These are phyloP conservation scores for Naganishia friedmannii DNA, from an alignment of 768 basidiomycete species.

Conservation along the genomic window DNA sequence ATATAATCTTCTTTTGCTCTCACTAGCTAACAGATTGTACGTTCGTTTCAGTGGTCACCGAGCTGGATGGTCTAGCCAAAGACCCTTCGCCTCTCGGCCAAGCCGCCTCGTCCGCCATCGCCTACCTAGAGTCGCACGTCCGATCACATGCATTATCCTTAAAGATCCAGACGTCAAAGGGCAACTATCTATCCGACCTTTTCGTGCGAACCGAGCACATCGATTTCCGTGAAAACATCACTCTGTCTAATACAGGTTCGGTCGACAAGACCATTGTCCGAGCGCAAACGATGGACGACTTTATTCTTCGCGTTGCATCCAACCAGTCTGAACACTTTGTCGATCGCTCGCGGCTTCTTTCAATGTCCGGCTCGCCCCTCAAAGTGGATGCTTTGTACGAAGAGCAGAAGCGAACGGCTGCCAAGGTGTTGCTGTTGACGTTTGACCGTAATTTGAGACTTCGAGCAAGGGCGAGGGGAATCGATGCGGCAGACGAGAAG, in stretches of 20 bases:
- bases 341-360: constrained; percentile 73
- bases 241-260: neutral
- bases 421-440: constrained; percentile 83
- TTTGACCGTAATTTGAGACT: constrained; percentile 90
- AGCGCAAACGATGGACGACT: constrained; percentile 87
- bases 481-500: constrained; percentile 79
- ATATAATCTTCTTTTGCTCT: neutral
- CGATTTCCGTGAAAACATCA: constrained; percentile 57
- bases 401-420: constrained; percentile 53
- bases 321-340: constrained; percentile 94
- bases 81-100: constrained; percentile 66
- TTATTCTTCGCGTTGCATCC: constrained; percentile 84
- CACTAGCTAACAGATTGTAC: neutral
- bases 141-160: constrained; percentile 71
- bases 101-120: constrained; percentile 69
- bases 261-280: constrained; percentile 49
- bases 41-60: constrained; percentile 69
- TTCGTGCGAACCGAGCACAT: constrained; percentile 79
- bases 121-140: constrained; percentile 71
- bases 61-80: constrained; percentile 81
- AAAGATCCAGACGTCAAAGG: constrained; percentile 91
- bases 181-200: constrained; percentile 84
- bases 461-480: constrained; percentile 80
- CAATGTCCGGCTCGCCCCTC: constrained; percentile 45
- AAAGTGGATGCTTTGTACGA: constrained; percentile 39